Evolutionary conservation across 2,329 filamentous ascomycete species (phyloP).

Genomic region (Botrytis medusae): DNA sequence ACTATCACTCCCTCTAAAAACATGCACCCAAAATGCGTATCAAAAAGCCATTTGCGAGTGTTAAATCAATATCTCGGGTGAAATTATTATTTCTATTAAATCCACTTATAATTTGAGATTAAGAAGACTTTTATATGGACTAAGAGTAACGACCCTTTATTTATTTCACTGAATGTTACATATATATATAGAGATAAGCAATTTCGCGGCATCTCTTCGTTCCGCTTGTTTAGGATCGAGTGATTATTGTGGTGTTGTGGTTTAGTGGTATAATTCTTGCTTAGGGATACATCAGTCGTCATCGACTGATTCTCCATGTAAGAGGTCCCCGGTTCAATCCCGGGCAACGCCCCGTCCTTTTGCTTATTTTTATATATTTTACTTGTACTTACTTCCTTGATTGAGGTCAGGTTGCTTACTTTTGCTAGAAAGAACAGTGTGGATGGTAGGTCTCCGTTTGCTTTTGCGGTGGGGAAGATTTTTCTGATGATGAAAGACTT

Average conservation of each 20-base stretch:
- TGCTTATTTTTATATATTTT: background rate
- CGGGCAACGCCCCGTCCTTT: background rate
- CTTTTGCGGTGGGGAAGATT: background rate
- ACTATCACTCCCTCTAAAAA: background rate
- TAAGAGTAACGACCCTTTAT: background rate
- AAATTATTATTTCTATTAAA: background rate
- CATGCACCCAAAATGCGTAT: background rate
- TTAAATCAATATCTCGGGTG: background rate
- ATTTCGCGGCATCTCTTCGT: fast-evolving
- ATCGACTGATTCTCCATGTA: background rate
- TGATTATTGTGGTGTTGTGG: background rate
- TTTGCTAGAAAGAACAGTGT: background rate
- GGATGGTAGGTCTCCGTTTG: background rate
- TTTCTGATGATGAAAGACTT: background rate
- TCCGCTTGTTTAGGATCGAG: fast-evolving
- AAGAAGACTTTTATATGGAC: background rate
- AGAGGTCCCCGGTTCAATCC: conserved; percentile 14
- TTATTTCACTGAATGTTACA: fast-evolving
- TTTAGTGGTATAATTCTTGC: conserved; percentile 18
- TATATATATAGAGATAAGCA: background rate
- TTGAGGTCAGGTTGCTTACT: background rate
- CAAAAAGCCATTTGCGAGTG: background rate
- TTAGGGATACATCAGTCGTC: background rate
- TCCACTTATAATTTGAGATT: no score
- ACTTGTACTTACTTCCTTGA: no score